Percentiles rank a stretch among this genome's conserved stretches.
Evolutionary conservation across 495 filamentous ascomycete species (phyloP).

Genomic region (Penicillium turbatum): DNA sequence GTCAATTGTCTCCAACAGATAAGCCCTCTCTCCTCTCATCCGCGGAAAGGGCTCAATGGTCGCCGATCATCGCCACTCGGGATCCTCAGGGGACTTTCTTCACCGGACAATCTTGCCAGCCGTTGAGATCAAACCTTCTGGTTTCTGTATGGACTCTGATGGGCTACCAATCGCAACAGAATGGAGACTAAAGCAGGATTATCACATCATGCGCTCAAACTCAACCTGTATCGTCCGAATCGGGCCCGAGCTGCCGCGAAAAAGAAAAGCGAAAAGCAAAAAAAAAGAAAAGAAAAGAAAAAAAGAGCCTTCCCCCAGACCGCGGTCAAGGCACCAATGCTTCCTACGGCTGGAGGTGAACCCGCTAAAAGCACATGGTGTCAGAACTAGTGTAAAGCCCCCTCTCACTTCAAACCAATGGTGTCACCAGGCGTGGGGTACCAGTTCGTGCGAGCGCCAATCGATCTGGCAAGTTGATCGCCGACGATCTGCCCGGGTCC

Average conservation of each 20-base stretch:
- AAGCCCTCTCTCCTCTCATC: neutral
- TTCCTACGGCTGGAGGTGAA: constrained; percentile 5
- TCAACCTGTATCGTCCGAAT: constrained; percentile 1
- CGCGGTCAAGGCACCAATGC: neutral
- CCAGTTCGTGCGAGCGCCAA: constrained; percentile 27
- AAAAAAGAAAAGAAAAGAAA: too few species aligned
- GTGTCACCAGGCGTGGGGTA: constrained; percentile 17
- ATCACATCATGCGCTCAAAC: constrained; percentile 2
- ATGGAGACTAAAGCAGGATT: constrained; percentile 1
- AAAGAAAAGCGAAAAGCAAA: neutral
- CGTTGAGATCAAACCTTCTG: neutral
- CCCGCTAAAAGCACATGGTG: constrained; percentile 16
- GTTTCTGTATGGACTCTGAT: too few species aligned
- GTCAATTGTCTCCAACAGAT: neutral
- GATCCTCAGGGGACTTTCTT: neutral
- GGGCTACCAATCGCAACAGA: too few species aligned
- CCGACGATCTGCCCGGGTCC: constrained; percentile 28
- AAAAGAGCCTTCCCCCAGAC: neutral
- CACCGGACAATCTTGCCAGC: neutral
- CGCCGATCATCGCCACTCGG: constrained; percentile 19
- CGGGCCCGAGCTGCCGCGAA: neutral
- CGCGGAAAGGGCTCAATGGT: neutral
- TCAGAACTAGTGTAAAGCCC: constrained; percentile 17
- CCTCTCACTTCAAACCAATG: constrained; percentile 20
- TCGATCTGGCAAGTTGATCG: constrained; percentile 24